Evolutionary conservation across 75 land plant genomes (phyloP).

Genomic region (Cupressus sempervirens): DNA sequence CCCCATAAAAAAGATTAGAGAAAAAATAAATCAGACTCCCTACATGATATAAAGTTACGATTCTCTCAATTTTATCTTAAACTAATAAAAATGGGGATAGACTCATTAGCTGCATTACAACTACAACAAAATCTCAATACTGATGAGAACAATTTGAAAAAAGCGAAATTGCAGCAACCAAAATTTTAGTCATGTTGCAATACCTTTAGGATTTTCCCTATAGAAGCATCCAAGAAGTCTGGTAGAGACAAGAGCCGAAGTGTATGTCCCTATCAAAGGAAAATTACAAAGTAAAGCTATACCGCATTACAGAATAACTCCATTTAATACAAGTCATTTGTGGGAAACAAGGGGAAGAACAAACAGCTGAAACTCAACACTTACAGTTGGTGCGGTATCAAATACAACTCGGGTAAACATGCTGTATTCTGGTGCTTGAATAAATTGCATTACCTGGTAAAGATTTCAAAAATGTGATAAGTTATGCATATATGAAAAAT

Average conservation of each 20-base stretch:
- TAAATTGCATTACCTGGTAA: conserved; percentile 84
- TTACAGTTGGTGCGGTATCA: conserved; percentile 97
- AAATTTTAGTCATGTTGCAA: neutral
- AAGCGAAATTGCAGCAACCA: neutral
- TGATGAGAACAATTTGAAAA: neutral
- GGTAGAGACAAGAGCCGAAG: conserved; percentile 83
- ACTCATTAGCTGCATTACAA: neutral
- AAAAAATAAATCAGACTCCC: neutral
- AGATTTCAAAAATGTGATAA: neutral
- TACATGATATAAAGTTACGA: neutral
- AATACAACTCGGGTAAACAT: conserved; percentile 82
- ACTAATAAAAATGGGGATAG: neutral
- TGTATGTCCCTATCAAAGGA: conserved; percentile 72
- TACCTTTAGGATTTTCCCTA: conserved; percentile 91
- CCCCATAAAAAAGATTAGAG: neutral
- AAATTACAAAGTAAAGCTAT: neutral
- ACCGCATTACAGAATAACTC: neutral
- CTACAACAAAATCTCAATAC: neutral
- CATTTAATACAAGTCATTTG: neutral
- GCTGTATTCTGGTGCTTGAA: conserved; percentile 75
- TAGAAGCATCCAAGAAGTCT: conserved; percentile 92
- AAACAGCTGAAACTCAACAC: conserved; percentile 15
- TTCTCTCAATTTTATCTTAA: neutral
- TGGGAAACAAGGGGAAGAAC: neutral
- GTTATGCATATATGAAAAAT: neutral